Percentiles rank a stretch among this genome's conserved stretches.
Evolutionary conservation across 2,329 filamentous ascomycete genomes (phyloP).

Genomic region (Calycina herbarum): DNA sequence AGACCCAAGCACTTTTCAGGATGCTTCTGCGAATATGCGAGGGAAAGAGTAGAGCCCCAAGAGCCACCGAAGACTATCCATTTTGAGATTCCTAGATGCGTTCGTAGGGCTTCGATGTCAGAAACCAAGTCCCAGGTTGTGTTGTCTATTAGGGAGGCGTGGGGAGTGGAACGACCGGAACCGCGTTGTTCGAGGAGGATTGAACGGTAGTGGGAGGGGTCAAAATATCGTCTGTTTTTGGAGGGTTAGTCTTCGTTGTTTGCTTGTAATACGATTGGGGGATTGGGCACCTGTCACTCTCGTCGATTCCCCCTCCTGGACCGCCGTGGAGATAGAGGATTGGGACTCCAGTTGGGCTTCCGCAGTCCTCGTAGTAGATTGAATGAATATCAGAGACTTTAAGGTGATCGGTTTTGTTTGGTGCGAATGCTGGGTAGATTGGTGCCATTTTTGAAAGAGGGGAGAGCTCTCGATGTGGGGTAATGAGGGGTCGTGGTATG

Average conservation of each 20-base stretch:
- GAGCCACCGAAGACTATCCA: slow-evolving; percentile 51
- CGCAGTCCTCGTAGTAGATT: slow-evolving; percentile 36
- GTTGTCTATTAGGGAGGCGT: slow-evolving; percentile 44
- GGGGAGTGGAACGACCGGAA: slow-evolving; percentile 45
- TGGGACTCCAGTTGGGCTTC: slow-evolving; percentile 30
- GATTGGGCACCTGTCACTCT: slow-evolving; percentile 40
- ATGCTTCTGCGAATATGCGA: slow-evolving; percentile 47
- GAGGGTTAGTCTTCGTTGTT: not conserved
- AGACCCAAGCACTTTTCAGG: slow-evolving; percentile 42
- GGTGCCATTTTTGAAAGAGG: slow-evolving; percentile 28
- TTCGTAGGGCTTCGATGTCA: slow-evolving; percentile 47
- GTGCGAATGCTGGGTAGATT: slow-evolving; percentile 29
- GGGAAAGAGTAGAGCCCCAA: slow-evolving; percentile 47
- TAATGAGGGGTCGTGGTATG: slow-evolving; percentile 1
- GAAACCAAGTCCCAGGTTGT: slow-evolving; percentile 45
- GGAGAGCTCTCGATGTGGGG: not conserved
- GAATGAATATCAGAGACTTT: slow-evolving; percentile 33
- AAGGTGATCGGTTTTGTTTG: slow-evolving; percentile 32
- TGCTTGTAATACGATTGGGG: not conserved
- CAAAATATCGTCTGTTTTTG: slow-evolving; percentile 45
- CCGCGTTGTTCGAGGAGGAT: slow-evolving; percentile 50
- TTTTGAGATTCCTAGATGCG: slow-evolving; percentile 43
- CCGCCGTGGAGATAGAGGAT: slow-evolving; percentile 48
- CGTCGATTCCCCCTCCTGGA: slow-evolving; percentile 41
- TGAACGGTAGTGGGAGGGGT: slow-evolving; percentile 45